A percentile compares a stretch with the other conserved stretches of the same genome.
These are phyloP conservation scores for Gentiana straminea DNA, from an alignment of 257 asterid species.

Conservation along the genomic window DNA sequence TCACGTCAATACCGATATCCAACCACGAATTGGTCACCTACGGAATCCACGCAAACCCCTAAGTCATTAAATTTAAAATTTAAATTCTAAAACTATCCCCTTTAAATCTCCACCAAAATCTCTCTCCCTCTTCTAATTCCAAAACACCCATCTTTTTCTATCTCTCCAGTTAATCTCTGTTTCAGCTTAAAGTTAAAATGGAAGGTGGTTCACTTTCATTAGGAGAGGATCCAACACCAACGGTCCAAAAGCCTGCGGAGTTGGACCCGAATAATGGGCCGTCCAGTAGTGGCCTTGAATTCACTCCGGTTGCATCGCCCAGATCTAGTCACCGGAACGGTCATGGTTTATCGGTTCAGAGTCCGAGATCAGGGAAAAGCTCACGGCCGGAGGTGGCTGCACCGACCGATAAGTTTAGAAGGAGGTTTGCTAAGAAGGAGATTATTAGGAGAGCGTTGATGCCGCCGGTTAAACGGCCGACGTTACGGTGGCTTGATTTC, in stretches of 20 bases:
- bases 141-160: not conserved
- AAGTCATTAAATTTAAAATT: not conserved
- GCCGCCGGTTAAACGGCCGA: constrained; percentile 37
- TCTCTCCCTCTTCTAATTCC: not conserved
- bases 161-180: not conserved
- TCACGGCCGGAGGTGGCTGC: constrained; percentile 1
- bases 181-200: not conserved
- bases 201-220: not conserved
- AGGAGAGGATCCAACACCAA: not conserved
- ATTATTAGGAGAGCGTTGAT: constrained; percentile 48
- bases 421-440: constrained; percentile 42
- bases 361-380: not conserved
- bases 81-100: not conserved
- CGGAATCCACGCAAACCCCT: not conserved
- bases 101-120: not conserved
- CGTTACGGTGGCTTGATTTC: constrained; percentile 58
- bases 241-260: constrained; percentile 1
- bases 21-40: not conserved
- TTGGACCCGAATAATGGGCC: not conserved
- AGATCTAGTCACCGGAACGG: not conserved
- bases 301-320: constrained; percentile 6
- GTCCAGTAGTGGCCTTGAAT: not conserved
- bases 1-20: not conserved
- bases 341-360: not conserved
- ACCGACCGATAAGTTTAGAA: constrained; percentile 5